Percentiles rank a stretch among this genome's conserved stretches.
These are phyloP conservation scores for Cladophialophora bantiana DNA, from an alignment of 2,329 filamentous ascomycete genomes.

Conservation along the genomic window DNA sequence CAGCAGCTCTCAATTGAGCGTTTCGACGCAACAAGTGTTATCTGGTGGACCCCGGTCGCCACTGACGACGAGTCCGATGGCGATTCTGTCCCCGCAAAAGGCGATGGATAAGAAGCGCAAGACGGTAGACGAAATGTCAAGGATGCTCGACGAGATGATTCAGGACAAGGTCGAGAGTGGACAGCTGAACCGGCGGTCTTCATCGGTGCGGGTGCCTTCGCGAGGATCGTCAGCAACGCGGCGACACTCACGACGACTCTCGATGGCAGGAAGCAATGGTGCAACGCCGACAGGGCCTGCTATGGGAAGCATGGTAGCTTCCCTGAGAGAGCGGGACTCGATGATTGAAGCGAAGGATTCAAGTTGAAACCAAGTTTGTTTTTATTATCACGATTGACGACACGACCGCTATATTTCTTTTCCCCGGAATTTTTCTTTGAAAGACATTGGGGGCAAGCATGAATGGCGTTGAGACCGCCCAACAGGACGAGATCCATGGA, in stretches of 20 bases:
- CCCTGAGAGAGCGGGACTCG: constrained; percentile 38
- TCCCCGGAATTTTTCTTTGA: background rate
- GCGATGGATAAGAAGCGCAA: constrained; percentile 62
- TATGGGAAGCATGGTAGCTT: constrained; percentile 42
- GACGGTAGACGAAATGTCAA: constrained; percentile 90
- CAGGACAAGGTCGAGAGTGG: constrained; percentile 82
- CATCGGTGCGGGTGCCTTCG: constrained; percentile 66
- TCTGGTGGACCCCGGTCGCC: constrained; percentile 33
- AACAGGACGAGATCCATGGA: constrained; percentile 25
- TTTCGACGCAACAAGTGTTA: constrained; percentile 24
- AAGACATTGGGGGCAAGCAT: constrained; percentile 5
- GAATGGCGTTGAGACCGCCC: constrained; percentile 9
- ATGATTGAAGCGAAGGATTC: constrained; percentile 31
- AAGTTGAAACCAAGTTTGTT: constrained; percentile 36
- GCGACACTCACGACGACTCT: constrained; percentile 40
- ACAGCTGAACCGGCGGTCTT: constrained; percentile 70
- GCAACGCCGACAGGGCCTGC: constrained; percentile 30
- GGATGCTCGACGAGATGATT: constrained; percentile 96
- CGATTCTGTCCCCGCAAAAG: constrained; percentile 45
- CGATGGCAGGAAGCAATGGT: constrained; percentile 23
- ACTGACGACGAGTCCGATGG: constrained; percentile 39
- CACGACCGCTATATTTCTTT: constrained; percentile 24
- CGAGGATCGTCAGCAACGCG: constrained; percentile 43
- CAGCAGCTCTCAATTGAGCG: constrained; percentile 42
- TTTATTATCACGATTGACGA: constrained; percentile 32